phyloP scores from a whole-genome alignment of 768 basidiomycete genomes.

The Hygrophorus pudorinus region DNA sequence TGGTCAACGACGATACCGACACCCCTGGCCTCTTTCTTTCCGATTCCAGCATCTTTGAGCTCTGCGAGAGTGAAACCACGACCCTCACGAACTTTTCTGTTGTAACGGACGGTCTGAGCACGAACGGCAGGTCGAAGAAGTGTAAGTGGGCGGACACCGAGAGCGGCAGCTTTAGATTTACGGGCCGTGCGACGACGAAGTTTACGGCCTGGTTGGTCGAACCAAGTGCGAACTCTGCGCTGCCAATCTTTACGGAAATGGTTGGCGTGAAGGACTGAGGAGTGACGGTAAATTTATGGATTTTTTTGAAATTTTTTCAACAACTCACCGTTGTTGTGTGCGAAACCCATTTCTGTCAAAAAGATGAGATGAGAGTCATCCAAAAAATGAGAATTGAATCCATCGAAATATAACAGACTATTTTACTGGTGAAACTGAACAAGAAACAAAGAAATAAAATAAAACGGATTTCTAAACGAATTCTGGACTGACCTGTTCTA shows the following conservation, averaged over 20 bases:
- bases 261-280: slow-evolving; percentile 76
- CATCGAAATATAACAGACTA: too few relatives aligned
- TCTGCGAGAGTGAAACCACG: slow-evolving; percentile 93
- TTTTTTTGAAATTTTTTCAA: slow-evolving; percentile 4
- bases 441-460: too few relatives aligned
- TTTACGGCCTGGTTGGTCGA: slow-evolving; percentile 98
- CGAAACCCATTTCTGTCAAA: slow-evolving; percentile 57
- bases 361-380: background rate
- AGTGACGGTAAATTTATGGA: slow-evolving; percentile 7
- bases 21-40: slow-evolving; percentile 85
- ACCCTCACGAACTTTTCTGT: slow-evolving; percentile 93
- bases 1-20: slow-evolving; percentile 96
- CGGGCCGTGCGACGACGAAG: slow-evolving; percentile 90
- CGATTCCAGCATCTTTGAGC: slow-evolving; percentile 92
- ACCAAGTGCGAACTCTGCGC: slow-evolving; percentile 92
- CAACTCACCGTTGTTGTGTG: slow-evolving; percentile 68
- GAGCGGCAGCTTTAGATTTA: slow-evolving; percentile 79
- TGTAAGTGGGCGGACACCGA: slow-evolving; percentile 85
- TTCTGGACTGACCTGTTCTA: too few relatives aligned
- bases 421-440: too few relatives aligned
- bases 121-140: slow-evolving; percentile 96
- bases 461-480: too few relatives aligned
- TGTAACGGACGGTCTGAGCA: slow-evolving; percentile 94
- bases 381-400: background rate
- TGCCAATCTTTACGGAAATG: slow-evolving; percentile 99